These are phyloP conservation scores for Podospora pseudopauciseta DNA, from an alignment of 495 filamentous ascomycete species.

Conservation along the genomic window DNA sequence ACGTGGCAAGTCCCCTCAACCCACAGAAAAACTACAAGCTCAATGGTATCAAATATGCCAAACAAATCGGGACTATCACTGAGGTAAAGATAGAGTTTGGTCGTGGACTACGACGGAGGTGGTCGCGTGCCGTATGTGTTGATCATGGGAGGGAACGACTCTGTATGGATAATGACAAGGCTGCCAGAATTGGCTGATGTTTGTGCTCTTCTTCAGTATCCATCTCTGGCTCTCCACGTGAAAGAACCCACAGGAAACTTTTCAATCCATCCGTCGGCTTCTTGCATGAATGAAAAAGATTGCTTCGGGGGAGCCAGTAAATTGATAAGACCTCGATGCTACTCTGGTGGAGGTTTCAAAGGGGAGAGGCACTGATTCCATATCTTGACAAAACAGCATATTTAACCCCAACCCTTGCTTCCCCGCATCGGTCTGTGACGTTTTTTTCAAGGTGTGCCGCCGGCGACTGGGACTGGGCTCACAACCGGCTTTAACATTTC, in stretches of 20 bases:
- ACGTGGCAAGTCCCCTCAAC: background rate
- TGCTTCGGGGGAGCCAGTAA: background rate
- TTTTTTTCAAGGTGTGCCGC: background rate
- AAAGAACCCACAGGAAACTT: background rate
- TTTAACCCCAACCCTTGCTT: background rate
- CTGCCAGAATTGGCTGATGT: background rate
- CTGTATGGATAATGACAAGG: background rate
- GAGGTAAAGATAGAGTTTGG: too few relatives aligned
- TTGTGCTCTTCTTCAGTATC: background rate
- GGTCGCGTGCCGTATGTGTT: background rate
- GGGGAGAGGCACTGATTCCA: background rate
- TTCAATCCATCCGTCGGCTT: background rate
- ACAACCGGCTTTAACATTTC: conserved; percentile 6
- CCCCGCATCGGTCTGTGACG: background rate
- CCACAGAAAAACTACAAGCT: background rate
- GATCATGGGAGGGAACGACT: background rate
- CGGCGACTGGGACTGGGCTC: background rate
- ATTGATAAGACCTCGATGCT: background rate
- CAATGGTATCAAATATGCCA: background rate
- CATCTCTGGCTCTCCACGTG: background rate
- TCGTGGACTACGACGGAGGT: background rate
- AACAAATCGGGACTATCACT: background rate
- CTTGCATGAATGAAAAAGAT: background rate
- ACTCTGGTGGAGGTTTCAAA: background rate
- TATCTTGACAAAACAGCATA: background rate